A percentile compares a stretch with the other conserved stretches of the same genome.
Conservation (phyloP, 176 grass and related monocot genomes). For the Oropetium thomaeum region DNA sequence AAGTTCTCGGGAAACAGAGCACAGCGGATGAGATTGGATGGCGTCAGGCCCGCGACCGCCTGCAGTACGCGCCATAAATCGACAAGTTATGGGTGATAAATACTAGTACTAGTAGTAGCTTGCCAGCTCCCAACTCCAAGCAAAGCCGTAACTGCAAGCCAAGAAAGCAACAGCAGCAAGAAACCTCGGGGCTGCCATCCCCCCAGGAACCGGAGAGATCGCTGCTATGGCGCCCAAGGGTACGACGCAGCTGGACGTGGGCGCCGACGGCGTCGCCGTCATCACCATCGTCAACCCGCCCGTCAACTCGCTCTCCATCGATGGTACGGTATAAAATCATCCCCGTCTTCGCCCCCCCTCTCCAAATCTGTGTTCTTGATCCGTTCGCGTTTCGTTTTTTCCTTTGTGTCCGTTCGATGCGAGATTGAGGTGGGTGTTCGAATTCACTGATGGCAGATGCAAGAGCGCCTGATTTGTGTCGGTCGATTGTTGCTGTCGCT, state of each 20-base stretch:
- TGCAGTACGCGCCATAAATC: constrained; percentile 15
- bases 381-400: background rate
- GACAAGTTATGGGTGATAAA: constrained; percentile 2
- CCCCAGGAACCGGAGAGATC: background rate
- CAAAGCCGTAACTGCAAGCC: background rate
- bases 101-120: background rate
- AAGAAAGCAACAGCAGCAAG: constrained; percentile 7
- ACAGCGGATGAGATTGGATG: background rate
- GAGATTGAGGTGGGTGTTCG: background rate
- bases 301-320: constrained; percentile 74
- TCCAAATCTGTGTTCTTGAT: background rate
- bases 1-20: background rate
- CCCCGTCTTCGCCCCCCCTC: background rate
- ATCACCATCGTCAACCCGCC: constrained; percentile 89
- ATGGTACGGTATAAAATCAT: constrained; percentile 59
- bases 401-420: background rate
- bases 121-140: constrained; percentile 29
- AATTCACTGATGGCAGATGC: background rate
- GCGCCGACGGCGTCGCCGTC: constrained; percentile 76
- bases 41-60: background rate
- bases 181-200: constrained; percentile 20
- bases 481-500: background rate
- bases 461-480: background rate
- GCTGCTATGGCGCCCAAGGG: constrained; percentile 57
- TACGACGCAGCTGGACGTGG: constrained; percentile 74